A percentile compares a stretch with the other conserved stretches of the same genome.
phyloP scores from a whole-genome alignment of 2,329 filamentous ascomycete species.

The Colletotrichum brevisporum region DNA sequence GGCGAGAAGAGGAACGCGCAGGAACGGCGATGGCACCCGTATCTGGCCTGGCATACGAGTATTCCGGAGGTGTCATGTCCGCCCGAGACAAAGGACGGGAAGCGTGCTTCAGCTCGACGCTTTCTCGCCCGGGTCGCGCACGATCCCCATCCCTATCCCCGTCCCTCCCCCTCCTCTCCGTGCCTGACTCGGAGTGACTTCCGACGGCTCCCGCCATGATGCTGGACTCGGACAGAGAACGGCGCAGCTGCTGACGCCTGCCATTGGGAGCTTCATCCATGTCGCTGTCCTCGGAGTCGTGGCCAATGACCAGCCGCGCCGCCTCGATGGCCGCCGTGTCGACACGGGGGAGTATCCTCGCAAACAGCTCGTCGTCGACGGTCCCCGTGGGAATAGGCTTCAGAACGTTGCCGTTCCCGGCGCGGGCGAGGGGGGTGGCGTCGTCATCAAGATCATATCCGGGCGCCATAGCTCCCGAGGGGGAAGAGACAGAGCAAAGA shows the following conservation, averaged over 20 bases:
- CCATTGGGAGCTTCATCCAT: neutral
- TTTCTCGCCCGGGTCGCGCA: slow-evolving; percentile 3
- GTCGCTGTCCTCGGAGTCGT: slow-evolving; percentile 20
- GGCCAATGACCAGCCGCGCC: slow-evolving; percentile 6
- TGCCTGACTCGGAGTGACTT: slow-evolving; percentile 4
- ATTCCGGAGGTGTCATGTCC: slow-evolving; percentile 7
- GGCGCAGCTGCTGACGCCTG: slow-evolving; percentile 6
- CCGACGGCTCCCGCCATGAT: neutral
- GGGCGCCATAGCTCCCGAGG: slow-evolving; percentile 20
- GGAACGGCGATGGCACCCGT: slow-evolving; percentile 4
- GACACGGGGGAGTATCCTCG: slow-evolving; percentile 25
- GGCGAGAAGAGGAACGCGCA: slow-evolving; percentile 17
- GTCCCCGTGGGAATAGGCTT: slow-evolving; percentile 24
- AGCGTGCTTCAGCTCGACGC: neutral
- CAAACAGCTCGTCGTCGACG: slow-evolving; percentile 32
- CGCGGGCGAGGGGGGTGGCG: slow-evolving; percentile 4
- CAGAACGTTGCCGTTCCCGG: slow-evolving; percentile 20
- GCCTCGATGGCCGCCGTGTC: slow-evolving; percentile 27
- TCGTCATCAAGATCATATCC: slow-evolving; percentile 30
- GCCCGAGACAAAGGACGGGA: slow-evolving; percentile 23
- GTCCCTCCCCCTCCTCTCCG: too few relatives aligned
- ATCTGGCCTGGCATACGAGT: slow-evolving; percentile 2
- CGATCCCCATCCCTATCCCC: neutral
- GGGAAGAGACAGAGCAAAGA: neutral
- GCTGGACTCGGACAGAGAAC: slow-evolving; percentile 24